These are phyloP conservation scores for Hibiscus syriacus DNA, from an alignment of 345 rosid genomes.

Conservation along the genomic window DNA sequence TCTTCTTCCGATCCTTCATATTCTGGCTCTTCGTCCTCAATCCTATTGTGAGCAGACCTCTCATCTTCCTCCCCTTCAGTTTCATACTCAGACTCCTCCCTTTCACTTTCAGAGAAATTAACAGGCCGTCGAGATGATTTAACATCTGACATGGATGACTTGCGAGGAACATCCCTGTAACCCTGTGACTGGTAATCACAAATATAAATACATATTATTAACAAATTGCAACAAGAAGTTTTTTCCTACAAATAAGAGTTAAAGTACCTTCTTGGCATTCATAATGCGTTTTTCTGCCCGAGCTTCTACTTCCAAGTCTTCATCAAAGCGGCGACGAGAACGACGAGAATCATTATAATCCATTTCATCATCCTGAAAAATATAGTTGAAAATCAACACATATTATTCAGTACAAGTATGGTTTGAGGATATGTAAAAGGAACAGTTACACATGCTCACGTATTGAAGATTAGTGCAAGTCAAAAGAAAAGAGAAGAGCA, in stretches of 20 bases:
- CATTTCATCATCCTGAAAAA: conserved; percentile 70
- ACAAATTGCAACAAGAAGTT: not conserved
- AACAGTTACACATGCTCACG: not conserved
- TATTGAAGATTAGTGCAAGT: not conserved
- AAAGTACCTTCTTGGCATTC: conserved; percentile 86
- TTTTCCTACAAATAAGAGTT: not conserved
- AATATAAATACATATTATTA: not conserved
- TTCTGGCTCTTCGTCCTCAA: conserved; percentile 69
- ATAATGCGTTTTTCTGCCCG: conserved; percentile 81
- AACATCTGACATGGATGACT: conserved; percentile 42
- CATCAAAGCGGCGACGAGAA: conserved; percentile 74
- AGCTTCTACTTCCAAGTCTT: conserved; percentile 88
- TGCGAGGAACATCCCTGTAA: conserved; percentile 54
- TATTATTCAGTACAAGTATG: not conserved
- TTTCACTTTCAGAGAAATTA: conserved; percentile 81
- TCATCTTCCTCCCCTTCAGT: conserved; percentile 81
- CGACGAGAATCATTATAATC: conserved; percentile 74
- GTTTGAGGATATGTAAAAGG: not conserved
- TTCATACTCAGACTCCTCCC: conserved; percentile 95
- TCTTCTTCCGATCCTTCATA: conserved; percentile 81
- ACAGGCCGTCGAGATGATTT: conserved; percentile 66
- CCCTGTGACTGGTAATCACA: conserved; percentile 36
- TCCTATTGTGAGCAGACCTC: conserved; percentile 52
- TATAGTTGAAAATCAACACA: conserved; percentile 7
- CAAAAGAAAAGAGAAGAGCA: not conserved